Conservation (phyloP, 805 yeast species). For the Lachancea cidri region DNA sequence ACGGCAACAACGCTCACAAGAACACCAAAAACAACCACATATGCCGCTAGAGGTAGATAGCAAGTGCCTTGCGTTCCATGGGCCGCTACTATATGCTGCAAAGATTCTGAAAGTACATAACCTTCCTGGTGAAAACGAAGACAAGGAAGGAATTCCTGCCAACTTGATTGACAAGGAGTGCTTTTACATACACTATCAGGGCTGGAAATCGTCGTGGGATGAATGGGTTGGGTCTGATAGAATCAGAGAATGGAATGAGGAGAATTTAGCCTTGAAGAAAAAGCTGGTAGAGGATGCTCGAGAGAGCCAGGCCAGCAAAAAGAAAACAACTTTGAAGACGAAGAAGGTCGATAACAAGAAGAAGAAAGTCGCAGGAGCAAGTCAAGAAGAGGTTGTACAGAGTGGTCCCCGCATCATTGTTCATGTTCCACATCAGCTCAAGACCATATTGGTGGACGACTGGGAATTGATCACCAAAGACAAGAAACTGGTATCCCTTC, state of each 20-base stretch:
- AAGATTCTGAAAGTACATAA: constrained; percentile 63
- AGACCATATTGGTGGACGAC: constrained; percentile 75
- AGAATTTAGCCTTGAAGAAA: constrained; percentile 58
- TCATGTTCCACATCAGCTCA: constrained; percentile 59
- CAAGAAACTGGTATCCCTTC: constrained; percentile 62
- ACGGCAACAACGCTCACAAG: neutral
- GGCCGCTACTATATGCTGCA: constrained; percentile 87
- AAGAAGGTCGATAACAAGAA: constrained; percentile 27
- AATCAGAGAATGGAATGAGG: constrained; percentile 62
- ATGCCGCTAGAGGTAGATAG: constrained; percentile 27
- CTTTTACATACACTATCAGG: constrained; percentile 81
- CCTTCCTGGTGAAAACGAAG: constrained; percentile 31
- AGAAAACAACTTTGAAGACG: constrained; percentile 28
- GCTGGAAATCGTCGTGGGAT: constrained; percentile 96
- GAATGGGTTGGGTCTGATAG: constrained; percentile 84
- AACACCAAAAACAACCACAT: neutral
- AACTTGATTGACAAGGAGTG: constrained; percentile 36
- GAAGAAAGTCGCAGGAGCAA: constrained; percentile 20
- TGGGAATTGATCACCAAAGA: constrained; percentile 90
- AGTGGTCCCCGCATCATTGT: constrained; percentile 40
- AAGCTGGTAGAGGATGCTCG: constrained; percentile 48
- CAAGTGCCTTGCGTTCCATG: constrained; percentile 77
- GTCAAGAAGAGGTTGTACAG: constrained; percentile 2
- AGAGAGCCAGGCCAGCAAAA: constrained; percentile 30
- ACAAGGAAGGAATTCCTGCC: constrained; percentile 32